Base-by-base conservation (phyloP, 2,329 filamentous ascomycete species). In the Verticillium zaregamsianum region DNA sequence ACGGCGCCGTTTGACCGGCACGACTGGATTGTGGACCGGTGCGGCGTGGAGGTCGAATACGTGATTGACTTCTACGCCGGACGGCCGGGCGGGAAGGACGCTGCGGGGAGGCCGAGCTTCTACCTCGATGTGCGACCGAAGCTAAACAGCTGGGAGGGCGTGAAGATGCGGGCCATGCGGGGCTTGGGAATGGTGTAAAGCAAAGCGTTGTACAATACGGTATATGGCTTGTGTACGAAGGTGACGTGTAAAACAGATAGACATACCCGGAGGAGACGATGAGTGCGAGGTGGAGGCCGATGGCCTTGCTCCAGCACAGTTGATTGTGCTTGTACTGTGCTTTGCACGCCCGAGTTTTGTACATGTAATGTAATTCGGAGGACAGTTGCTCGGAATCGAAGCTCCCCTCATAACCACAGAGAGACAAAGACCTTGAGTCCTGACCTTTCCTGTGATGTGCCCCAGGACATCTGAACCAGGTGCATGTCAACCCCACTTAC, bases 51-150 rank as follows among this genome's bases (percentile, higher is more conserved):
- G 70, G 79, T 99, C 57, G 95, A 98, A 70, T 99, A 99, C 73
- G 90, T 99, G 45, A 99, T 99, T 74, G 95, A 99, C 76, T 99
- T 99, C 70, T 99, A 99, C 73, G 88, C 92, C 5, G 95, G 95
- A 0, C 80, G 83, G 6, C 73, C 72, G 23, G 71, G 70, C 31
- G 71, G 72, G 33, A 45, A n/a, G 11, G 72, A 71, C 31, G 72
- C 75, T 2, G 67, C 71, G 20, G 70, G 73, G 31, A 74, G 77
- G 68, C 77, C 81, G 6, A 89, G 86, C 66, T 90, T 90, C 71
- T 90, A 88, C 68, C 75, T 90, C 17, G 86, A 90, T 68, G 87
- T 90, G 54, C 77, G 87, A 68, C 88, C 88, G 0, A 90, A 90
- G 77, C 71, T 90, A 66, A 90, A 89, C 69, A 84, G 80, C 2